These are phyloP conservation scores for Ustilago loliicola DNA, from an alignment of 1,284 basidiomycete species.

Conservation along the genomic window DNA sequence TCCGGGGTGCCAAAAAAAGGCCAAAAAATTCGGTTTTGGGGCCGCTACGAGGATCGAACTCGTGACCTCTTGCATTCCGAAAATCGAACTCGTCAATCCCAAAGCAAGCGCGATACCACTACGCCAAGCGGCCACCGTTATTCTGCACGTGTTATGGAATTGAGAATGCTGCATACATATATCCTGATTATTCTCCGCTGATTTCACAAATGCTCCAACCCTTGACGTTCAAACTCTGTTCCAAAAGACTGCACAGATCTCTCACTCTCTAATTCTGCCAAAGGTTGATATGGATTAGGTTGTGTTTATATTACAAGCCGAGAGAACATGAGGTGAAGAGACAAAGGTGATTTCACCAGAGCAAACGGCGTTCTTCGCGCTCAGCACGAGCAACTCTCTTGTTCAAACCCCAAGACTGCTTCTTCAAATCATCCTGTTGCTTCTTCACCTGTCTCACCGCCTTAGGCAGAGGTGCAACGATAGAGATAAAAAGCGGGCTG, in stretches of 20 bases:
- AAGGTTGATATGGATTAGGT: too few relatives aligned
- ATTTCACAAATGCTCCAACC: not conserved
- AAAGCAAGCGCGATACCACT: constrained; percentile 61
- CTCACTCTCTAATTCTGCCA: too few relatives aligned
- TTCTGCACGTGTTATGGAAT: not conserved
- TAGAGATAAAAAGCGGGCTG: constrained; percentile 61
- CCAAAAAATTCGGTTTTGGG: constrained; percentile 25
- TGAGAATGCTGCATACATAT: not conserved
- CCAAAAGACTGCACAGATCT: not conserved
- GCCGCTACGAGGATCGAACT: constrained; percentile 61
- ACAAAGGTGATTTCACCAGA: constrained; percentile 40
- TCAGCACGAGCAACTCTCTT: constrained; percentile 57
- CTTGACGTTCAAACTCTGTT: too few relatives aligned
- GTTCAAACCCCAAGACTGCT: constrained; percentile 60
- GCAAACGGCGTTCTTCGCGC: constrained; percentile 54
- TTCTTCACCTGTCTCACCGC: constrained; percentile 42
- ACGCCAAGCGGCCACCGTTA: constrained; percentile 51
- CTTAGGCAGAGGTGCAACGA: constrained; percentile 62
- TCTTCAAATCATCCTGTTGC: constrained; percentile 47
- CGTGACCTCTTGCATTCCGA: constrained; percentile 55
- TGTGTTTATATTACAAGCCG: not conserved
- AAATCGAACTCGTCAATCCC: constrained; percentile 13
- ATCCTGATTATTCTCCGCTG: not conserved
- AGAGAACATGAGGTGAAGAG: not conserved
- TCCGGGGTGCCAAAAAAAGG: constrained; percentile 13